Evolutionary conservation across 2,329 filamentous ascomycete genomes (phyloP), one percentile per base, ranked within the genome.

Genomic region (Nemania sp.): DNA sequence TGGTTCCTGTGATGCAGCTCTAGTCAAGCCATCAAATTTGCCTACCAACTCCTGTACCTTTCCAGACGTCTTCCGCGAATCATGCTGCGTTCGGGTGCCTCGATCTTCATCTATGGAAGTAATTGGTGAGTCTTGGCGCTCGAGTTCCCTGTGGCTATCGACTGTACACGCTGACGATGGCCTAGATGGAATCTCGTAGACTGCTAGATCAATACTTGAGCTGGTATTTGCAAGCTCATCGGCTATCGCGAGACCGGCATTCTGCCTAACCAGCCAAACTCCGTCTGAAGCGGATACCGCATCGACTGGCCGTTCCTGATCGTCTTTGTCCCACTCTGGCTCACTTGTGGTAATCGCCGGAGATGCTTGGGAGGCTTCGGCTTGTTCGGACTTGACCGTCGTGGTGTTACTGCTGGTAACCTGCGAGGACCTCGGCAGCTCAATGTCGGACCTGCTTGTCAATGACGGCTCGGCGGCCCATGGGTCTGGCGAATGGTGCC

Each of bases 21-120:
- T 72, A 21, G 72, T 67, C 18, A 83, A 74, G 2, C 77, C 79
- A 60, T 86, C 81, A 50, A 77, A 83, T 73, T 80, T 78, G 20
- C 77, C 77, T 34, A 83, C 82, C 21, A 84, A 71, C 49, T 80
- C 78, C 55, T 81, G 80, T 2, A 84, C 81, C 62, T 81, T 83
- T 5, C 69, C 67, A 7, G 79, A 80, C 0, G 68, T 65, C 53
- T 78, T 75, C 45, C 72, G 69, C 40, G 64, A 65, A 15, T 60
- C 55, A 1, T 63, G 59, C 3, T 62, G 68, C 18, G 69, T 64
- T 1, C 68, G 70, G 18, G 60, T 59, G 13, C 65, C 72, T 1
- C 70, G 67, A 15, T 77, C 78, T 49, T 80, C 79, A 52, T 80
- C 79, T 54, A 79, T 73, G 0, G 79, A 79, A 0, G 78, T 81